A percentile compares a stretch with the other conserved stretches of the same genome.
These are phyloP conservation scores for Heliamphora pulchella DNA, from an alignment of 179 eudicot genomes.

Conservation along the genomic window DNA sequence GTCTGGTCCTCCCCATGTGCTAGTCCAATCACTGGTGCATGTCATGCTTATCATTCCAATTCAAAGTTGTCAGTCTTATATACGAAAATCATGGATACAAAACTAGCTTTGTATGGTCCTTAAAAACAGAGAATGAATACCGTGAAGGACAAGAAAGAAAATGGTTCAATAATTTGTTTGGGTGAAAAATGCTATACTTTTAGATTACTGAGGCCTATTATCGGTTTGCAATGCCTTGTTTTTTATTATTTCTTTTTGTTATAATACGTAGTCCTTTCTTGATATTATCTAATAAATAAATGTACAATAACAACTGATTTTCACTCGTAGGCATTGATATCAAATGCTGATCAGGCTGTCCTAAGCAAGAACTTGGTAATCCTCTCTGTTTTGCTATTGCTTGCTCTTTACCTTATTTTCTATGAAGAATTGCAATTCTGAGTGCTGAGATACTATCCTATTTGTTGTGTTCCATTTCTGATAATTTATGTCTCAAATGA, in stretches of 20 bases:
- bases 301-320: not conserved
- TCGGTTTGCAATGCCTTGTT: not conserved
- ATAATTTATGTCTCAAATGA: not conserved
- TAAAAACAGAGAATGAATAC: not conserved
- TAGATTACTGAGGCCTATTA: not conserved
- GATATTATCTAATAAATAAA: not conserved
- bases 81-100: not conserved
- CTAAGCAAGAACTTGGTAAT: slow-evolving; percentile 81
- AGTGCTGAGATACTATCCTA: not conserved
- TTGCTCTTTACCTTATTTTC: not conserved
- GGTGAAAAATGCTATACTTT: not conserved
- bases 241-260: not conserved
- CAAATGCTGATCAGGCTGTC: slow-evolving; percentile 65
- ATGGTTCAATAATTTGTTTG: not conserved
- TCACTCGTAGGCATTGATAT: slow-evolving; percentile 55
- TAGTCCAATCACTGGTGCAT: not conserved
- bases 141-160: not conserved
- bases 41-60: not conserved
- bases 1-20: not conserved
- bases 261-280: not conserved
- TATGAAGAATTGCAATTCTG: not conserved
- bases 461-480: not conserved
- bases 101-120: not conserved
- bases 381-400: not conserved
- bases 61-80: not conserved